Percentiles rank a stretch among this genome's conserved stretches.
Conservation (phyloP, 164 flowering plant genomes). For the grape (Vitis vinifera) region DNA sequence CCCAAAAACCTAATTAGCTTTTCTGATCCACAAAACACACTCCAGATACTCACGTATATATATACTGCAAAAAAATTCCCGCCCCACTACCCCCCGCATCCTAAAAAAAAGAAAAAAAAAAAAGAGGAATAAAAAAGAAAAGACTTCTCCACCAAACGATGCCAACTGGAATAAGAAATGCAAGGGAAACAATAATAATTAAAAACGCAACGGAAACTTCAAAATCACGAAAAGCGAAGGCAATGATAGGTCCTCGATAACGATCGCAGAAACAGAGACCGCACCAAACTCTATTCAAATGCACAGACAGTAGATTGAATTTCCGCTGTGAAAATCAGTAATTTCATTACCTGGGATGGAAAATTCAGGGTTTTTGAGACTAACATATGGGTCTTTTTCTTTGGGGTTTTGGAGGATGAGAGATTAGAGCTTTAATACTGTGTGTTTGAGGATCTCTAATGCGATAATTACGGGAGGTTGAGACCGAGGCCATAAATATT, state of each 20-base stretch:
- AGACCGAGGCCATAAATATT: not conserved
- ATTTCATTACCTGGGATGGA: not conserved
- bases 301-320: not conserved
- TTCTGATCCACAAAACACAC: conserved; percentile 6
- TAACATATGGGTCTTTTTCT: too few relatives aligned
- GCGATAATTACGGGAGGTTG: not conserved
- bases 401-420: not conserved
- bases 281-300: conserved; percentile 11
- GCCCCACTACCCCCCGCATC: too few relatives aligned
- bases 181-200: not conserved
- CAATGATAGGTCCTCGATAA: conserved; percentile 23
- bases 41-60: conserved; percentile 17
- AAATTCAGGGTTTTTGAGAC: not conserved
- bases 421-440: not conserved
- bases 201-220: conserved; percentile 10
- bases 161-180: not conserved
- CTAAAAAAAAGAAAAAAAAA: too few relatives aligned
- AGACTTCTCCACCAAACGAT: conserved; percentile 20
- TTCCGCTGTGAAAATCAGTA: not conserved
- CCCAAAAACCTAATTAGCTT: conserved; percentile 3
- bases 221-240: conserved; percentile 19
- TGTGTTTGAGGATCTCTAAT: too few relatives aligned
- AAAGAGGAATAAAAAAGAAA: not conserved
- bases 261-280: conserved; percentile 12
- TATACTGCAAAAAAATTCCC: not conserved